Evolutionary conservation across 345 rosid species (phyloP), one percentile per base, ranked within the genome.

Genomic region (Populus ilicifolia): DNA sequence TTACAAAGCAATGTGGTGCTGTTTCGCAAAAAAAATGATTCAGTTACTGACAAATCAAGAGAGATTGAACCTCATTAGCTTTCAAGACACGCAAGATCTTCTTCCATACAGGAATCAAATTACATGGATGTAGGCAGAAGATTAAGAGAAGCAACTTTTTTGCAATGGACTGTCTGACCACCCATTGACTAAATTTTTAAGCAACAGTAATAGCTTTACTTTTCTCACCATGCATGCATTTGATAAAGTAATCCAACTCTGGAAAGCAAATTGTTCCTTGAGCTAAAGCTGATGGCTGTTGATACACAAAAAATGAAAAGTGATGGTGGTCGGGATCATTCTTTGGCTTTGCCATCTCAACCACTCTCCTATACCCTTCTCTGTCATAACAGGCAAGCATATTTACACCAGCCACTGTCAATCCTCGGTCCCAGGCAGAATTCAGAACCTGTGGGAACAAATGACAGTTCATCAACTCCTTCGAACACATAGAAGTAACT

Each of bases 341-440:
- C 87, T 89, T 89, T 29, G 99, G 98, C 79, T 93, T 95, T 39
- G 91, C 97, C 84, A 83, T 89, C 82, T 93, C 95, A 73, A 91
- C 85, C 77, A 95, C 77, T 89, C 92, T 89, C 90, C 85, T 81
- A 80, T 81, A 89, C 35, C 89, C 87, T 79, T 90, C 99, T 86
- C 92, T 85, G 61, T 92, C 92, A 36, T 84, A 90, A 82, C 96
- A 91, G 61, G 96, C 84, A 18, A 86, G 84, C 16, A 82, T 81
- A 81, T 95, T 95, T 83, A 88, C 90, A 64, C 99, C 98, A 1
- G 91, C 92, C 67, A 89, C 82, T 17, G 66, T 20, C 84, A 95
- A 79, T 74, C 91, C 96, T 21, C 82, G 86, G 74, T 93, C 99
- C 98, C 99, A 93, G 43, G 94, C 98, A 39, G 90, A 89, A 83